Conservation (phyloP, 768 basidiomycete genomes). For the Suillus spraguei region DNA sequence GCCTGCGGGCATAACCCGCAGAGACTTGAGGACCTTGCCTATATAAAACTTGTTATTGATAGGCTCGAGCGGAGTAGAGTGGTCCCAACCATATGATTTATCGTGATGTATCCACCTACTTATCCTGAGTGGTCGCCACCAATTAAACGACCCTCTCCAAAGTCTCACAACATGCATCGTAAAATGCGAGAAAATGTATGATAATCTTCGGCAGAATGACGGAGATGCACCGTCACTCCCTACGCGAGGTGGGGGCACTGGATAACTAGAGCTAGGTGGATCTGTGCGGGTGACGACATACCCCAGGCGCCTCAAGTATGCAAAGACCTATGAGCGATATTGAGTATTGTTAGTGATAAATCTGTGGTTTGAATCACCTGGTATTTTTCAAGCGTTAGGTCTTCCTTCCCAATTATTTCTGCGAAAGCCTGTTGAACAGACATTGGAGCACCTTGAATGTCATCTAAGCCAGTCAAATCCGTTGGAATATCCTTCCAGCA, state of each 20-base stretch:
- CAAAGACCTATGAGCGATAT: conserved; percentile 66
- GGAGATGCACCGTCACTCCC: conserved; percentile 12
- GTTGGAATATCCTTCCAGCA: conserved; percentile 66
- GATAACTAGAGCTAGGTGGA: conserved; percentile 58
- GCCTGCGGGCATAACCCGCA: conserved; percentile 76
- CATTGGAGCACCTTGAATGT: conserved; percentile 72
- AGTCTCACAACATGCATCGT: conserved; percentile 14
- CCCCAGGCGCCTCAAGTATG: conserved; percentile 90
- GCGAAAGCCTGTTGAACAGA: conserved; percentile 88
- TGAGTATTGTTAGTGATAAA: background rate
- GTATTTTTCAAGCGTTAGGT: conserved; percentile 81
- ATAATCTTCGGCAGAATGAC: conserved; percentile 7
- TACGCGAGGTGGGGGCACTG: conserved; percentile 43
- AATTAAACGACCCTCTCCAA: background rate
- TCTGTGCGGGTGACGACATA: conserved; percentile 84
- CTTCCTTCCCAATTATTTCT: conserved; percentile 81
- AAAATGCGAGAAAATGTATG: conserved; percentile 17
- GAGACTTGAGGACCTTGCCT: conserved; percentile 70
- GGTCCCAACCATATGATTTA: conserved; percentile 52
- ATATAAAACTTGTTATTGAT: conserved; percentile 11
- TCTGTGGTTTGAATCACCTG: conserved; percentile 56
- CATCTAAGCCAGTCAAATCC: conserved; percentile 31
- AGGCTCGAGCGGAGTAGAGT: conserved; percentile 9
- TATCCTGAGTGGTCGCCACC: conserved; percentile 61
- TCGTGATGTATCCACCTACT: no score